These are phyloP conservation scores for Crucihimalaya himalaica DNA, from an alignment of 345 rosid genomes.

Conservation along the genomic window DNA sequence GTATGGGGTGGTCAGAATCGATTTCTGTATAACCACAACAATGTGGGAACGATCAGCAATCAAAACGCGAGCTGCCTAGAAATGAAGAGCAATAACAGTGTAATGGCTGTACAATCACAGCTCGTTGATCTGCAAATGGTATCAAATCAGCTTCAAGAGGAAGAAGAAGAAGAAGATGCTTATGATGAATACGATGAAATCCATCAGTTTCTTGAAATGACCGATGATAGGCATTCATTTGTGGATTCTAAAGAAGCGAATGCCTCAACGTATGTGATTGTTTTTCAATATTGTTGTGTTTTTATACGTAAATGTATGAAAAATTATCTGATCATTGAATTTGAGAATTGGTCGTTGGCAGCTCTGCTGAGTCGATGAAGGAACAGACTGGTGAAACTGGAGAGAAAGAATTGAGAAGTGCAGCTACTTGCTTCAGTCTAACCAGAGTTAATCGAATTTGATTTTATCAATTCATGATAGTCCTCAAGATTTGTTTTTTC, in stretches of 20 bases:
- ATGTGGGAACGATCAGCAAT: conserved; percentile 46
- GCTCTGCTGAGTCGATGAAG: conserved; percentile 70
- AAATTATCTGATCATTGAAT: not conserved
- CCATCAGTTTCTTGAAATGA: conserved; percentile 73
- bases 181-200: conserved; percentile 76
- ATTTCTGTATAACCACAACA: conserved; percentile 37
- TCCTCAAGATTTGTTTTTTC: not conserved
- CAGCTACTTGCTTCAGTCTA: conserved; percentile 83
- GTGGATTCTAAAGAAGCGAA: conserved; percentile 64
- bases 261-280: conserved; percentile 51
- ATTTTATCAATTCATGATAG: not conserved
- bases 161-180: conserved; percentile 33
- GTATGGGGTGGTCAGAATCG: conserved; percentile 25
- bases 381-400: conserved; percentile 54
- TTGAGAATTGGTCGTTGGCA: conserved; percentile 36
- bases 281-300: not conserved
- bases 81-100: conserved; percentile 28
- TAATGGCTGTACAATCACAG: conserved; percentile 56
- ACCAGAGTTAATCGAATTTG: conserved; percentile 62
- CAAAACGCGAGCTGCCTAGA: conserved; percentile 19
- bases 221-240: conserved; percentile 78
- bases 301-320: not conserved
- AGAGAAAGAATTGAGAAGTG: conserved; percentile 78
- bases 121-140: conserved; percentile 45
- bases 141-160: conserved; percentile 47